Conservation (phyloP, 78 protist genomes). For the Monocercomonoides exilis region DNA sequence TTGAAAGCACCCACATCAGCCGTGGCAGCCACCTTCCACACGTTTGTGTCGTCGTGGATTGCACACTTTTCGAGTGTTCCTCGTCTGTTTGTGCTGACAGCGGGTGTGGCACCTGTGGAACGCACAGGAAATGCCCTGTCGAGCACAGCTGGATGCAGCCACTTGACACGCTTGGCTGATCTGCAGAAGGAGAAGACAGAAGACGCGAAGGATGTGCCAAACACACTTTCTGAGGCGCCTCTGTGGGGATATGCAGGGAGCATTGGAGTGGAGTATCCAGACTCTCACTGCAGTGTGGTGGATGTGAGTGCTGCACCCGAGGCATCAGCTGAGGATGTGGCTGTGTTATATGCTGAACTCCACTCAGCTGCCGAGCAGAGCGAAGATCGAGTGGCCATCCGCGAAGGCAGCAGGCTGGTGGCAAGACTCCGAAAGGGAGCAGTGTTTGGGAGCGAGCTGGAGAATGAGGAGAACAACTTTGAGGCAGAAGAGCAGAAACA, state of each 20-base stretch:
- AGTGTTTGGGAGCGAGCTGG: background rate
- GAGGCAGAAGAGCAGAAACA: background rate
- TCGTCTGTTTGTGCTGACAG: background rate
- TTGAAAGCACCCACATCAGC: background rate
- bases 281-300: background rate
- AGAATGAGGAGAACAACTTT: background rate
- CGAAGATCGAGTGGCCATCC: background rate
- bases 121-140: no score
- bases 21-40: background rate
- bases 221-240: background rate
- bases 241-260: slow-evolving; percentile 5
- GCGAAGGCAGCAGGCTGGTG: background rate
- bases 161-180: no score
- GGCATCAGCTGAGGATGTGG: background rate
- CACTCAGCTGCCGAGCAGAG: background rate
- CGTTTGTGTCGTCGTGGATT: background rate
- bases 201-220: no score
- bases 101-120: background rate
- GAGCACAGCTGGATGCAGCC: no score
- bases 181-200: no score
- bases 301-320: background rate
- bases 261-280: background rate
- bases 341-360: background rate
- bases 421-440: background rate
- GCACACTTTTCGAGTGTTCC: background rate